Evolutionary conservation across 805 yeast genomes (phyloP), one percentile per base, ranked within the genome.

Genomic region (Kodamaea neixiangensis): DNA sequence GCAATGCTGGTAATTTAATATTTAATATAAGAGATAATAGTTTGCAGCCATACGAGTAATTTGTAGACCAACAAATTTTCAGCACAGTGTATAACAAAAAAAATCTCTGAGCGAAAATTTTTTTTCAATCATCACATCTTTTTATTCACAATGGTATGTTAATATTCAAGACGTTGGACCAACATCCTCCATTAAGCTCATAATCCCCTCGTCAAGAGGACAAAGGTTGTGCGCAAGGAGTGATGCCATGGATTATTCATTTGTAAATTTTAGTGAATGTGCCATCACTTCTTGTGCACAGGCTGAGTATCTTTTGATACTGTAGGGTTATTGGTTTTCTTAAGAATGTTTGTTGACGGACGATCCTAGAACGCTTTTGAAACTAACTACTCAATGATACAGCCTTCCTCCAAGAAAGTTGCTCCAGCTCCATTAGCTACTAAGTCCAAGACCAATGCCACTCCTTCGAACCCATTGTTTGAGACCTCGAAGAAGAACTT

Each of bases 401-500:
- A 55, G 58, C 60, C 59, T 48, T 51, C 60, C 55, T 49, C 60
- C 55, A 72, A 73, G 72, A 73, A 70, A 68, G 76, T 72, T 61
- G 78, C 78, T 60, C 74, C 74, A 68, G 75, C 76, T 56, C 77
- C 77, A 53, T 72, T 73, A 64, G 76, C 76, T 57, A 56, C 67
- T 52, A 72, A 71, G 65, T 47, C 68, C 49, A 57, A 60, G 40
- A 50, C 66, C 48, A 52, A 68, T 47, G 58, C 67, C 53, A 52
- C 69, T 33, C 56, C 65, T 47, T 58, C 59, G 57, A 66, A 68
- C 63, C 71, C 71, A 42, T 61, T 68, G 59, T 53, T 63, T 41
- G 68, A 88, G 76, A 77, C 96, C 58, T 81, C 89, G 61, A 96
- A 97, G 76, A 87, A 86, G 80, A 86, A 84, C 81, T 93, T 86